These are phyloP conservation scores for Tricholomella constricta DNA, from an alignment of 768 basidiomycete species.

Conservation along the genomic window DNA sequence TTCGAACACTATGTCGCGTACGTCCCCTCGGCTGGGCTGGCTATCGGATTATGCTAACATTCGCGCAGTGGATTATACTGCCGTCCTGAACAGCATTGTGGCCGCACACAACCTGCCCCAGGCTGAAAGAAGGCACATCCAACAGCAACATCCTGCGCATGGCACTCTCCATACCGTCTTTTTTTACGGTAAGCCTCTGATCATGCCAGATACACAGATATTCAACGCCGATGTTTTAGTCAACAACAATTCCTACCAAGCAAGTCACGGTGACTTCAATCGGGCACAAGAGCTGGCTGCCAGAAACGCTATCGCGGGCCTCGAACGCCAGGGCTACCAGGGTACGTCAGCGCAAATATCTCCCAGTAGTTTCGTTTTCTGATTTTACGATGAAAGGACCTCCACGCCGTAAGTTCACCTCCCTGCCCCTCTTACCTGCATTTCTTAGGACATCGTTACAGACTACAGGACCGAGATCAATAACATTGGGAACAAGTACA, in stretches of 20 bases:
- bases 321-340: background rate
- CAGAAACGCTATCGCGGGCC: background rate
- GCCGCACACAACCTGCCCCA: background rate
- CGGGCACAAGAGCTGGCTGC: constrained; percentile 8
- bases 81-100: background rate
- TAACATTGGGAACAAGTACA: background rate
- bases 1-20: background rate
- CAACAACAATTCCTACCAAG: background rate
- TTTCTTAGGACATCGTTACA: background rate
- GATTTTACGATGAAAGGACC: background rate
- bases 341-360: background rate
- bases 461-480: constrained; percentile 11
- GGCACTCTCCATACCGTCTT: background rate
- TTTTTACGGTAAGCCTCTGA: background rate
- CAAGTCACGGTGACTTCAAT: background rate
- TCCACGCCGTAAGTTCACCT: background rate
- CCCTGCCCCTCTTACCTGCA: background rate
- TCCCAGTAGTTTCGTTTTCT: background rate
- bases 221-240: background rate
- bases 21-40: background rate
- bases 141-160: background rate
- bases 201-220: background rate
- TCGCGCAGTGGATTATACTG: background rate
- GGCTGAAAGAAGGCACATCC: background rate
- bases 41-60: background rate